phyloP scores from a whole-genome alignment of 129 eudicot genomes.

The Chrysanthemum seticuspe region DNA sequence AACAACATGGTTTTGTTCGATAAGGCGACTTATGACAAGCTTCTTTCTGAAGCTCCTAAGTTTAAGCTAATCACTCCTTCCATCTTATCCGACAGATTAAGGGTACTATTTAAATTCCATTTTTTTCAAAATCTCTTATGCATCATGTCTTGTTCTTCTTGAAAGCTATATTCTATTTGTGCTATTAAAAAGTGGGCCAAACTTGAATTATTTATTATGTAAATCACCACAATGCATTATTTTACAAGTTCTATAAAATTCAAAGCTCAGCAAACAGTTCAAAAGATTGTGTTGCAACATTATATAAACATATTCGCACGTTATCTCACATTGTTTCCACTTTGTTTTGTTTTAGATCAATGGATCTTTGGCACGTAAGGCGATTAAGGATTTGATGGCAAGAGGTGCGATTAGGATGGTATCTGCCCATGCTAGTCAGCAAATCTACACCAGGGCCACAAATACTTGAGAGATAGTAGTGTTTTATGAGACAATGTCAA shows the following conservation, averaged over 20 bases:
- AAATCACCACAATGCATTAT: too few species aligned
- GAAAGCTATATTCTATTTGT: background rate
- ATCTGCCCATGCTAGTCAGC: constrained; percentile 73
- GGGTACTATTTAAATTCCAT: constrained; percentile 43
- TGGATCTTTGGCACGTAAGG: constrained; percentile 89
- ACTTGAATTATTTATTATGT: too few species aligned
- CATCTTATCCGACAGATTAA: constrained; percentile 77
- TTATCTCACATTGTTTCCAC: background rate
- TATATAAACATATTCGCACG: background rate
- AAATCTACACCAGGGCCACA: constrained; percentile 79
- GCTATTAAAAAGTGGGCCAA: too few species aligned
- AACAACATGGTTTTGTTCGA: constrained; percentile 96
- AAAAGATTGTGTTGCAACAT: background rate
- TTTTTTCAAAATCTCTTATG: background rate
- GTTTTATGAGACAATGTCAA: constrained; percentile 7
- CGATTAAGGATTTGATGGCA: constrained; percentile 80
- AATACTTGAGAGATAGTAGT: constrained; percentile 44
- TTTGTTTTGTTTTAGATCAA: constrained; percentile 42
- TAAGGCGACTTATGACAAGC: constrained; percentile 90
- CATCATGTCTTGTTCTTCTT: background rate
- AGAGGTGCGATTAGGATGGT: constrained; percentile 80
- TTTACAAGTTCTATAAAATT: too few species aligned
- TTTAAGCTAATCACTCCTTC: constrained; percentile 89
- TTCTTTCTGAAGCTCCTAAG: constrained; percentile 86
- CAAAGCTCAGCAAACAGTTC: background rate